phyloP scores from a whole-genome alignment of 768 basidiomycete genomes.

The Leccinum obscurum region DNA sequence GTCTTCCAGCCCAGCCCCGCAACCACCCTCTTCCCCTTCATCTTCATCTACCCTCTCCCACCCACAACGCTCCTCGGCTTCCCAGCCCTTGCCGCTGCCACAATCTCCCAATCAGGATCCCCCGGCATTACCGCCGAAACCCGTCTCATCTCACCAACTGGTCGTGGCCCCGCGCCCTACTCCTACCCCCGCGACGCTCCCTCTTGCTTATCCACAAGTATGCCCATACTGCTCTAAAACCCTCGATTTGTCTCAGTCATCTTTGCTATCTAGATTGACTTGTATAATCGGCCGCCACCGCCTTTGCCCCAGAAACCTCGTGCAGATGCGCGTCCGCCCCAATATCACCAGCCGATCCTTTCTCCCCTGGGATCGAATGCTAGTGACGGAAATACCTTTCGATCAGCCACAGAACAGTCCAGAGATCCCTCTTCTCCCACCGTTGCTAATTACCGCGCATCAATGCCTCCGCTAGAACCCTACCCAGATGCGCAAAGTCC shows the following conservation, averaged over 20 bases:
- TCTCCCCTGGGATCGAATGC: slow-evolving; percentile 16
- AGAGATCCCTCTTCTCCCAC: slow-evolving; percentile 23
- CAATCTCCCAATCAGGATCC: slow-evolving; percentile 28
- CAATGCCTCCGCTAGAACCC: slow-evolving; percentile 29
- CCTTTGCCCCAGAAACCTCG: slow-evolving; percentile 30
- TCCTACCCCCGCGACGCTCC: slow-evolving; percentile 5
- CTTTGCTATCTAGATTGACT: slow-evolving; percentile 21
- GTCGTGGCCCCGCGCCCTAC: slow-evolving; percentile 20
- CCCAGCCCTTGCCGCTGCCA: slow-evolving; percentile 24
- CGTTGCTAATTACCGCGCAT: slow-evolving; percentile 29
- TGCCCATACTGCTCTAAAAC: slow-evolving; percentile 9
- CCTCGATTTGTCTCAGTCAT: neutral
- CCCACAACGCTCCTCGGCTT: slow-evolving; percentile 14
- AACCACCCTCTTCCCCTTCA: slow-evolving; percentile 19
- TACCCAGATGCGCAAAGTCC: slow-evolving; percentile 31
- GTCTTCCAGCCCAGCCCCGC: slow-evolving; percentile 26
- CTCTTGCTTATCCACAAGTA: slow-evolving; percentile 22
- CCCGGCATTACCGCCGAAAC: slow-evolving; percentile 43
- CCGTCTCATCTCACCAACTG: slow-evolving; percentile 20
- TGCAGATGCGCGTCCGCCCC: slow-evolving; percentile 26
- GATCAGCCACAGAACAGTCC: slow-evolving; percentile 20
- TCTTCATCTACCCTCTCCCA: slow-evolving; percentile 16
- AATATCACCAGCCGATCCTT: slow-evolving; percentile 27
- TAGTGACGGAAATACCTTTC: slow-evolving; percentile 21
- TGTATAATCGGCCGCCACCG: slow-evolving; percentile 39